These are phyloP conservation scores for Penicillium aurantiogriseum DNA, from an alignment of 2,329 filamentous ascomycete species.

Conservation along the genomic window DNA sequence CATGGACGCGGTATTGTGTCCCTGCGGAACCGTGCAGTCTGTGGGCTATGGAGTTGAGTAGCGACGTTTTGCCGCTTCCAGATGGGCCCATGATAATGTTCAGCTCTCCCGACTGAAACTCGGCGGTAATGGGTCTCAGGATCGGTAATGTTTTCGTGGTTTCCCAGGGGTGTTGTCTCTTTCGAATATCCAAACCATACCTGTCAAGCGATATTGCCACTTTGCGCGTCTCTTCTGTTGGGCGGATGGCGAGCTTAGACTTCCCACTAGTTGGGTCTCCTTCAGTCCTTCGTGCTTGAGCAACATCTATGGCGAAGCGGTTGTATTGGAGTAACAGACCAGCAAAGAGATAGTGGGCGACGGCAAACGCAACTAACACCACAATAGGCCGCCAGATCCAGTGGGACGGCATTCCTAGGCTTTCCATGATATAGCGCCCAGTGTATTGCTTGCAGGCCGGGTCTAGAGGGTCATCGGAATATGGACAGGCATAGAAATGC, in stretches of 20 bases:
- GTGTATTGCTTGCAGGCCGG: constrained; percentile 68
- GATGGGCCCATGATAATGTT: constrained; percentile 81
- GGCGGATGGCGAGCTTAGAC: constrained; percentile 62
- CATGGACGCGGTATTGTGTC: constrained; percentile 62
- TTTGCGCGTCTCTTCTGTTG: constrained; percentile 55
- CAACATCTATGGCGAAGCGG: constrained; percentile 68
- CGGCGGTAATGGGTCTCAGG: constrained; percentile 63
- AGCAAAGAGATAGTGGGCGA: constrained; percentile 63
- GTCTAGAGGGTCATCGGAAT: constrained; percentile 59
- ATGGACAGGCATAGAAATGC: constrained; percentile 71
- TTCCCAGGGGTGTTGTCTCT: constrained; percentile 54
- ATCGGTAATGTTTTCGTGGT: constrained; percentile 49
- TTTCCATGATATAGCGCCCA: constrained; percentile 66
- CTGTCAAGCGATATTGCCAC: constrained; percentile 65
- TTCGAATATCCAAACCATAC: constrained; percentile 65
- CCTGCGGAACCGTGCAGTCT: constrained; percentile 61
- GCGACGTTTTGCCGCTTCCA: constrained; percentile 72
- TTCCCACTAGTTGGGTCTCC: constrained; percentile 67
- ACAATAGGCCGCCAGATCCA: constrained; percentile 69
- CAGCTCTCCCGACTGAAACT: constrained; percentile 65
- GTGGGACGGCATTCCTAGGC: constrained; percentile 64
- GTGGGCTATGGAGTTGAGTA: constrained; percentile 70
- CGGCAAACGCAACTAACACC: constrained; percentile 59
- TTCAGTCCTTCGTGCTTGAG: constrained; percentile 58
- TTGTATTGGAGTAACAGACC: constrained; percentile 63